A percentile compares a stretch with the other conserved stretches of the same genome.
Conservation (phyloP, 73 alveolate species). For the Paraurostyla sp. region DNA sequence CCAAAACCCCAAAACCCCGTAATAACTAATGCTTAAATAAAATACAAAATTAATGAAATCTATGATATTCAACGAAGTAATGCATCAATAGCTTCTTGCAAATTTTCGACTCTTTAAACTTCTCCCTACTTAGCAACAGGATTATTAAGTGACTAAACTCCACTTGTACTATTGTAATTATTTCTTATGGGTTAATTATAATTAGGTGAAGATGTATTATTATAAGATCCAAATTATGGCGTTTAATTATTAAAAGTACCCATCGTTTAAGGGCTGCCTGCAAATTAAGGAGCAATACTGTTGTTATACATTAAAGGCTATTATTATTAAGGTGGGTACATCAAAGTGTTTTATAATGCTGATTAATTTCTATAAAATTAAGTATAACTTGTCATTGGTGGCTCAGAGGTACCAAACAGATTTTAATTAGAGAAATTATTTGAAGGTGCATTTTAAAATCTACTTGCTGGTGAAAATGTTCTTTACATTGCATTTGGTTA, state of each 20-base stretch:
- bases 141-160: constrained; percentile 11
- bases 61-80: constrained; percentile 15
- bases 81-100: constrained; percentile 19
- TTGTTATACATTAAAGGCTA: background rate
- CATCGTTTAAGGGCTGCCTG: background rate
- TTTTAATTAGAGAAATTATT: background rate
- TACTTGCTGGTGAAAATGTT: constrained; percentile 33
- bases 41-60: background rate
- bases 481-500: background rate
- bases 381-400: constrained; percentile 53
- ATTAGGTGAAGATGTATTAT: background rate
- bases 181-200: background rate
- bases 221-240: constrained; percentile 45
- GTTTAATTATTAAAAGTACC: background rate
- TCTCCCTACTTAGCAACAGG: constrained; percentile 48
- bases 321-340: background rate
- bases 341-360: constrained; percentile 17
- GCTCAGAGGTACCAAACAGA: background rate
- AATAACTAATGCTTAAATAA: background rate
- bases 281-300: background rate
- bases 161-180: background rate
- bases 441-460: constrained; percentile 35
- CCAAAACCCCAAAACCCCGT: background rate
- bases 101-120: constrained; percentile 27
- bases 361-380: constrained; percentile 51